These are phyloP conservation scores for Exophiala lecanii-corni DNA, from an alignment of 2,329 filamentous ascomycete species.

Conservation along the genomic window DNA sequence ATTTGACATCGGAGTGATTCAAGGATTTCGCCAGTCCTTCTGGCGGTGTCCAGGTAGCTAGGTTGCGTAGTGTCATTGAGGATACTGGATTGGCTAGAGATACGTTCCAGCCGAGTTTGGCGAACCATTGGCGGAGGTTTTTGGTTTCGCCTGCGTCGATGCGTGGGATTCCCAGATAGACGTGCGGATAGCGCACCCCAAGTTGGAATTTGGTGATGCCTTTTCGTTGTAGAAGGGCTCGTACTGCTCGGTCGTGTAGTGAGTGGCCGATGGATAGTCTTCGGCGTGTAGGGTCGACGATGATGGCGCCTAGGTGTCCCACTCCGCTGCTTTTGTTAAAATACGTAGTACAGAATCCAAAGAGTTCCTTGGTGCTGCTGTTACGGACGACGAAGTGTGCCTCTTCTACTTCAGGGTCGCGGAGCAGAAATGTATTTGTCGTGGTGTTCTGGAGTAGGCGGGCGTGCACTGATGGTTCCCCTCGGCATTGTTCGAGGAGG, in stretches of 20 bases:
- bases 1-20: slow-evolving; percentile 67
- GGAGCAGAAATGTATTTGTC: slow-evolving; percentile 71
- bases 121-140: slow-evolving; percentile 72
- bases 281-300: slow-evolving; percentile 80
- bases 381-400: slow-evolving; percentile 90
- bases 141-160: slow-evolving; percentile 57
- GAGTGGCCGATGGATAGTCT: slow-evolving; percentile 88
- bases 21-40: slow-evolving; percentile 72
- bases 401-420: slow-evolving; percentile 67
- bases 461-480: slow-evolving; percentile 43
- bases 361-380: slow-evolving; percentile 83
- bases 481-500: slow-evolving; percentile 67
- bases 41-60: slow-evolving; percentile 69
- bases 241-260: slow-evolving; percentile 78
- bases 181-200: slow-evolving; percentile 73
- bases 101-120: slow-evolving; percentile 83
- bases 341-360: slow-evolving; percentile 89
- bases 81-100: slow-evolving; percentile 58
- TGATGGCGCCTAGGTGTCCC: slow-evolving; percentile 77
- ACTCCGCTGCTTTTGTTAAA: slow-evolving; percentile 64
- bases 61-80: slow-evolving; percentile 69
- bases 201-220: slow-evolving; percentile 77
- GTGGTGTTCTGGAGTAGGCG: slow-evolving; percentile 57
- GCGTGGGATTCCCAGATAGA: slow-evolving; percentile 81
- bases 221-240: slow-evolving; percentile 65